Base-by-base conservation (phyloP, 495 filamentous ascomycete species). In the Parmelia sp. region DNA sequence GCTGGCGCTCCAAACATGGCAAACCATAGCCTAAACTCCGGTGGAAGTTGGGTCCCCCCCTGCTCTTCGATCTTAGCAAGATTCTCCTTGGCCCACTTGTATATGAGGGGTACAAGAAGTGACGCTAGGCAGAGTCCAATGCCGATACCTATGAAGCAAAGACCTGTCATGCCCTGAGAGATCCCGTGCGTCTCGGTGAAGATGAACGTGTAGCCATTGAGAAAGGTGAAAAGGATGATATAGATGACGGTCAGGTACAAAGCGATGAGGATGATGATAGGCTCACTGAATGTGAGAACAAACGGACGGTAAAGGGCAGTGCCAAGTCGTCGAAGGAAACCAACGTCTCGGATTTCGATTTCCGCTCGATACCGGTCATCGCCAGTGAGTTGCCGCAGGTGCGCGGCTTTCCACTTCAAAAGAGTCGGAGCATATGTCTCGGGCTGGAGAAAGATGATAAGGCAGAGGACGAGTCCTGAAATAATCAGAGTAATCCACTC, bases 191-290 rank as follows among this genome's bases (percentile, higher is more conserved):
- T 80, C 10, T 84, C 78, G 25, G 72, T 73, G 70, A 88, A 91
- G 68, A 90, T 82, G 71, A 79, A 85, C 4, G 79, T 76, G 68
- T 88, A 91, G 0, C 85, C 87, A 31, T 83, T 79, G 29, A 87
- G 77, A 73, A 88, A 88, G 9, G 83, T 83, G 71, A 89, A 90
- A 0, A 89, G 76, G 23, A 89, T 78, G 55, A 87, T 82, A 66
- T 88, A 90, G 36, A 90, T 73, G 0, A 88, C 73, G 0, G 83
- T 81, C 61, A 89, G 75, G 65, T 88, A 89, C 1, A 84, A 70
- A 0, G 82, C 78, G 27, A 89, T 75, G 0, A 80, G 74, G 27
- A 81, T 74, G 67, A 83, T 78, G 61, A 85, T 82, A 2, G 79
- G 76, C 59, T 84, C 81, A 25, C 69, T 69, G 37, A 73, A 55